Base-by-base conservation (phyloP, 2,329 filamentous ascomycete species). In the Cladosporium sp. region DNA sequence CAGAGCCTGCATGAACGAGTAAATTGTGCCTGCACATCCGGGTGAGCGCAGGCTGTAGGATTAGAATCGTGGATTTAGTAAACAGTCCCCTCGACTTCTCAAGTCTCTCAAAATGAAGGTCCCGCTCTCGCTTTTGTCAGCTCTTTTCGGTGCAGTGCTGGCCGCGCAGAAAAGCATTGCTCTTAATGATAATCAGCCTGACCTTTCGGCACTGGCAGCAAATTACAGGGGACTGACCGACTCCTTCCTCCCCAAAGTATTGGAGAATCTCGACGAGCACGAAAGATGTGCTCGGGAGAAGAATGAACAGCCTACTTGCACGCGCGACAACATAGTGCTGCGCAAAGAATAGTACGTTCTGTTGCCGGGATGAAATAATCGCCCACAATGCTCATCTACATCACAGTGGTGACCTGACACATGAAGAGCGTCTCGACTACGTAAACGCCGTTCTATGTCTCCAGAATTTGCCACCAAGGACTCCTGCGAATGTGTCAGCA, bases 381-480 rank as follows among this genome's bases (percentile, higher is more conserved):
- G 3, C 10, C 9, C 9, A 7, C 2, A 13, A 10, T 3, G 3
- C 42, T 45, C 13, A 45, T 7, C 4, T 22, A 12, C 20, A 7
- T 15, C 19, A 1, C 17, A 54, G 51, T 36, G 51, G 51, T 28
- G 39, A 44, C 7, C 19, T 54, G 10, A 44, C 51, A 8, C 24
- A 54, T 6, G 15, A 47, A 37, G 52, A 55, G n/a, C 40, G 52
- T 8, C 40, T 45, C 15, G 58, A 61, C 24, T 65, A 62, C 32
- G 32, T 65, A 6, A 40, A 51, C 4, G 63, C 63, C 12, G 25
- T 65, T 9, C 24, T 59, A 13, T 66, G 65, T 47, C 34, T 67
- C 25, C 61, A 60, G 22, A 24, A 22, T 37, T 20, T 55, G 34
- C 52, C 52, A 19, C 40, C 52, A 9, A 36, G 40, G 34, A 55